Percentiles rank a stretch among this genome's conserved stretches.
Conservation (phyloP, 2,329 filamentous ascomycete genomes). For the Colletotrichum aenigma region DNA sequence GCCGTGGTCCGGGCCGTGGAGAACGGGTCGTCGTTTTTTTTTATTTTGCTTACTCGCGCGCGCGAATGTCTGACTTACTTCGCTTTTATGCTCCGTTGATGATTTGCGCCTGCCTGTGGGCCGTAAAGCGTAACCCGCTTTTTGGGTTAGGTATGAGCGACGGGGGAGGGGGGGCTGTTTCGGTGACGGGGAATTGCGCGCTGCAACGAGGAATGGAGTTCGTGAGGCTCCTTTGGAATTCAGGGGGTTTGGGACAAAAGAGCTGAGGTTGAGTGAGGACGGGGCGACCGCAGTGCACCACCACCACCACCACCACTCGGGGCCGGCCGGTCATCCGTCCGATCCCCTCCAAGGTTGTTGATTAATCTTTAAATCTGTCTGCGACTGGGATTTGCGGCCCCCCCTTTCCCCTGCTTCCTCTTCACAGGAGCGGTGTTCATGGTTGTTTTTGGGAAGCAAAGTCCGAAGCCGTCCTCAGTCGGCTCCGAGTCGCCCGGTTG, state of each 20-base stretch:
- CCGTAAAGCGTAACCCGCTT: background rate
- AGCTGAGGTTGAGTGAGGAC: background rate
- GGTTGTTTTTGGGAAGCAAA: background rate
- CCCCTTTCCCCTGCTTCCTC: background rate
- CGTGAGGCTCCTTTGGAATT: background rate
- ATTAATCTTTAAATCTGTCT: background rate
- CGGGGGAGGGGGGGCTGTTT: background rate
- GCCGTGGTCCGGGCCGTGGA: constrained; percentile 2
- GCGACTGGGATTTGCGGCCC: background rate
- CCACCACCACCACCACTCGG: background rate
- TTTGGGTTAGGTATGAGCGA: background rate
- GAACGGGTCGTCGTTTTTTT: background rate
- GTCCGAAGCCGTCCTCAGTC: background rate
- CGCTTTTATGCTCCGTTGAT: background rate
- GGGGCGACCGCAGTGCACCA: background rate
- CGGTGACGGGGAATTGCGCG: background rate
- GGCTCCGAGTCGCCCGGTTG: background rate
- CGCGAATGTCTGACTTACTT: background rate
- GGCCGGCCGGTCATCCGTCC: background rate
- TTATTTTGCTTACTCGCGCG: background rate
- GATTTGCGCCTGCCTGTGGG: background rate
- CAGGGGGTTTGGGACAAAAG: background rate
- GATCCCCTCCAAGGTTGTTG: background rate
- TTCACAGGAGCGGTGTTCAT: background rate
- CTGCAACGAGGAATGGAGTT: background rate